Evolutionary conservation across 805 yeast genomes (phyloP).

Genomic region (Barnettozyma sp.): DNA sequence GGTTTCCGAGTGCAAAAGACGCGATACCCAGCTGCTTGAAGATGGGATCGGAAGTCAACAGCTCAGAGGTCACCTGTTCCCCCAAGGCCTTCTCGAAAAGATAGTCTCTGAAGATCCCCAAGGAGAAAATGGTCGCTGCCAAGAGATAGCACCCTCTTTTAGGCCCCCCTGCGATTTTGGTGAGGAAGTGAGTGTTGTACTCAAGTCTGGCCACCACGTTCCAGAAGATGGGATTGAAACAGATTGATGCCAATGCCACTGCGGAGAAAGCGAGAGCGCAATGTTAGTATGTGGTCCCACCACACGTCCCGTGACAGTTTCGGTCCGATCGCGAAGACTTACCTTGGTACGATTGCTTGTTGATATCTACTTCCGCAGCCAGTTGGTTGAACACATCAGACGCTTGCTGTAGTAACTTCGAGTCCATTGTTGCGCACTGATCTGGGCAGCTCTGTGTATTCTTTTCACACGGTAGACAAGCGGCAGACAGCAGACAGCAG

Average conservation of each 20-base stretch:
- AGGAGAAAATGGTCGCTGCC: conserved; percentile 74
- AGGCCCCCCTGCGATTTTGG: conserved; percentile 65
- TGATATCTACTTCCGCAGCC: conserved; percentile 20
- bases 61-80: conserved; percentile 60
- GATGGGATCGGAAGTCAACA: conserved; percentile 35
- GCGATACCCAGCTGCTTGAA: conserved; percentile 47
- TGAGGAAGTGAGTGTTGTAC: conserved; percentile 66
- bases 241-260: conserved; percentile 59
- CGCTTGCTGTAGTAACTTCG: no score
- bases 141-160: conserved; percentile 77
- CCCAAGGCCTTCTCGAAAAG: conserved; percentile 64
- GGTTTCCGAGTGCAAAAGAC: conserved; percentile 62
- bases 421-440: no score
- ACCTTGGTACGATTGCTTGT: conserved; percentile 18
- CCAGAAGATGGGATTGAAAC: conserved; percentile 95
- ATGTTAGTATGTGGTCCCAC: no score
- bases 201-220: conserved; percentile 84
- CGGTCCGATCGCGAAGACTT: no score
- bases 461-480: no score
- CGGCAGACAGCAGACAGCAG: no score
- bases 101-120: conserved; percentile 79
- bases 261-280: no score
- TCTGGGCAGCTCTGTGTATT: no score
- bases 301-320: no score
- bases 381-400: conserved; percentile 19